These are phyloP conservation scores for Populus trichocarpa DNA, from an alignment of 441 rosid genomes.

Conservation along the genomic window DNA sequence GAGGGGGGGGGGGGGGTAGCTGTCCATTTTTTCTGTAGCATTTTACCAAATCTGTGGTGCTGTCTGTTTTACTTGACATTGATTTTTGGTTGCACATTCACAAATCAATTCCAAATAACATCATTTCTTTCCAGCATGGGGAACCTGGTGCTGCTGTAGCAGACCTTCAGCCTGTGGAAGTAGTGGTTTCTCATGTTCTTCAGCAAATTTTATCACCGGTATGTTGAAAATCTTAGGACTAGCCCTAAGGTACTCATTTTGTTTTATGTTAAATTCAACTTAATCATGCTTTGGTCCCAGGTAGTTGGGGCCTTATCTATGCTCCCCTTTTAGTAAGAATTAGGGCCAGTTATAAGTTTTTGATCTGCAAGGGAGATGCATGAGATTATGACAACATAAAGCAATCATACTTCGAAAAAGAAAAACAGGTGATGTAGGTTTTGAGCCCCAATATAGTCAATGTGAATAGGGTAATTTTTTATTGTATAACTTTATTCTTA, in stretches of 20 bases:
- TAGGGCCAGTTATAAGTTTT: background rate
- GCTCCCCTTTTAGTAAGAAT: background rate
- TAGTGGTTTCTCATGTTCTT: slow-evolving; percentile 88
- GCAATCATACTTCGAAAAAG: background rate
- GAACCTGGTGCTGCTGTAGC: slow-evolving; percentile 98
- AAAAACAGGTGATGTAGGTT: background rate
- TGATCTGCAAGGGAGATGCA: background rate
- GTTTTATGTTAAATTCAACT: background rate
- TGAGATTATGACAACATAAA: background rate
- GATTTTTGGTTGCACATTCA: slow-evolving; percentile 15
- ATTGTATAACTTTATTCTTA: background rate
- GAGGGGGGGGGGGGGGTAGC: background rate
- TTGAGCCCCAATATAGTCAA: background rate
- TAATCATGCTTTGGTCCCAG: background rate
- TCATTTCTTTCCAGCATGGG: slow-evolving; percentile 61
- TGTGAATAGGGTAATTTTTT: background rate
- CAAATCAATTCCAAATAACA: slow-evolving; percentile 11
- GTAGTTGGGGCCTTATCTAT: background rate
- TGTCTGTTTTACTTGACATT: background rate
- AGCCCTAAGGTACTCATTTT: slow-evolving; percentile 3
- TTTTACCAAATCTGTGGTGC: background rate
- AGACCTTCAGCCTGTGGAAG: slow-evolving; percentile 90
- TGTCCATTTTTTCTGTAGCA: background rate
- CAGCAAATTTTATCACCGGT: slow-evolving; percentile 79
- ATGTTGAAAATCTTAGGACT: slow-evolving; percentile 25